These are phyloP conservation scores for Schizophyllum commune DNA, from an alignment of 1,284 basidiomycete genomes.

Conservation along the genomic window DNA sequence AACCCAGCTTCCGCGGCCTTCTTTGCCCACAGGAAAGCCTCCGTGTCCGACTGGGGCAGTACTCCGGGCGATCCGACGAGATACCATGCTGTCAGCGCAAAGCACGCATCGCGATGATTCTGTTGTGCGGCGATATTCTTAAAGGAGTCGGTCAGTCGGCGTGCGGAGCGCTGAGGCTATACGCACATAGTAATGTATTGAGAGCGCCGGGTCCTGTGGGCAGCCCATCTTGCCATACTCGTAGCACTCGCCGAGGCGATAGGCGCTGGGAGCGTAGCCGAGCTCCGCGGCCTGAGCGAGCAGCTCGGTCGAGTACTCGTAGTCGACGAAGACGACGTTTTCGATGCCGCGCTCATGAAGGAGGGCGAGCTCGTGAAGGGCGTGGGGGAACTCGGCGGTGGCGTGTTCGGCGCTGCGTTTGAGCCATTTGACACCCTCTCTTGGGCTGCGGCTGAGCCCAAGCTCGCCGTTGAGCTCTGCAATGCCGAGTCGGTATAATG, in stretches of 20 bases:
- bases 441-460: slow-evolving; percentile 78
- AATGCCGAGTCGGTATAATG: slow-evolving; percentile 95
- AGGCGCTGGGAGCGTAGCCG: slow-evolving; percentile 93
- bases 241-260: slow-evolving; percentile 96
- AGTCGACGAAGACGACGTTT: slow-evolving; percentile 94
- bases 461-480: slow-evolving; percentile 96
- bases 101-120: slow-evolving; percentile 94
- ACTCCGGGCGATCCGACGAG: slow-evolving; percentile 97
- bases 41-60: slow-evolving; percentile 95
- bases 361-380: slow-evolving; percentile 90
- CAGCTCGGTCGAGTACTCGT: slow-evolving; percentile 92
- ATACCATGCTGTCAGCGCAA: slow-evolving; percentile 98
- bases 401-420: slow-evolving; percentile 95
- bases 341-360: slow-evolving; percentile 94
- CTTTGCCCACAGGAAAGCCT: slow-evolving; percentile 93
- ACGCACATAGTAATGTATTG: slow-evolving; percentile 96
- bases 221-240: slow-evolving; percentile 99
- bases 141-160: slow-evolving; percentile 7
- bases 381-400: slow-evolving; percentile 93
- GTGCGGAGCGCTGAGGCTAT: slow-evolving; percentile 3
- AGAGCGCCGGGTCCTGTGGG: slow-evolving; percentile 94
- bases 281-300: slow-evolving; percentile 93
- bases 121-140: slow-evolving; percentile 98
- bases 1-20: slow-evolving; percentile 87
- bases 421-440: slow-evolving; percentile 98